Base-by-base conservation (phyloP, 108 stramenopile species). In the Conticribra guillardii region DNA sequence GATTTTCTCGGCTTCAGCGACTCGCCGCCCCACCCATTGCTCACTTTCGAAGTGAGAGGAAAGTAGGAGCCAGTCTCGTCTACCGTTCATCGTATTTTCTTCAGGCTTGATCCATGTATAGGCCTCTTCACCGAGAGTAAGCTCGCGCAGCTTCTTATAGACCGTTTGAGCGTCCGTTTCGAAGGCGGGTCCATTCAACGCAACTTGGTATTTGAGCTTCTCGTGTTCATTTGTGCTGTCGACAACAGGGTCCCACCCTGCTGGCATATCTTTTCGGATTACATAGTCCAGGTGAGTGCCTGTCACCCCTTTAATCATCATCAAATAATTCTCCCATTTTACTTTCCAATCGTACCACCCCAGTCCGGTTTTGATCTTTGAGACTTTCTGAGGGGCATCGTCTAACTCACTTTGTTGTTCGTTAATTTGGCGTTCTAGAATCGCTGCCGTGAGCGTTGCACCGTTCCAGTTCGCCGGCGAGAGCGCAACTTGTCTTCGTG, bases 281-380 rank as follows among this genome's bases (percentile, higher is more conserved):
- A 69, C 68, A 50, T 69, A 69, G 26, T 34, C n/a, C 0, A 69
- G 46, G 0, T 56, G 68, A n/a, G n/a, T n/a, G 28, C 26, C 33
- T 2, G 37, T 27, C 3, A 33, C 37, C 0, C 67, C 67, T 11
- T 28, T 17, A 3, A 67, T 22, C 18, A 51, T 5, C 1, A 24
- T 24, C 0, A 67, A 24, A 17, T 33, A 45, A 3, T 67, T 44
- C 22, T 45, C 41, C 11, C 33, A 27, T 21, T 67, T 55, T 11
- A 44, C 53, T 46, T 52, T 44, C 67, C 67, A 67, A 14, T 51
- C 30, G 54, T 67, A 41, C 34, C 34, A 60, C 16, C 21, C 59
- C 3, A 44, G 37, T 18, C 59, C 59, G 1, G 4, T n/a, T n/a
- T n/a, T n/a, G n/a, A n/a, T n/a, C n/a, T n/a, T n/a, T n/a, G n/a